These are phyloP conservation scores for Alectoria sarmentosa DNA, from an alignment of 495 filamentous ascomycete genomes.

Conservation along the genomic window DNA sequence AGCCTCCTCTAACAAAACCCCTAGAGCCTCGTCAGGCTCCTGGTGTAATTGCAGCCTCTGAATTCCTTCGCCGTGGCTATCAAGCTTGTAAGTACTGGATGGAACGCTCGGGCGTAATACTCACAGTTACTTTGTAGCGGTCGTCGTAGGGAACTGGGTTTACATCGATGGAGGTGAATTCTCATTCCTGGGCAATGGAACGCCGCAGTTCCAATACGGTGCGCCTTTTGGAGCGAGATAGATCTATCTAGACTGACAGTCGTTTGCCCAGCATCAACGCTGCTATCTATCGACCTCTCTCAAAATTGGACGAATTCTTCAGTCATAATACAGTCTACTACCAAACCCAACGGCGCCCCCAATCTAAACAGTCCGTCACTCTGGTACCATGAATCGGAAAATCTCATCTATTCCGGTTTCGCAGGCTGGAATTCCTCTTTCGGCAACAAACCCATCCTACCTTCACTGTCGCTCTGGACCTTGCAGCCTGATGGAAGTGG, in stretches of 20 bases:
- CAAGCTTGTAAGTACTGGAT: slow-evolving; percentile 21
- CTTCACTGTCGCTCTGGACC: slow-evolving; percentile 17
- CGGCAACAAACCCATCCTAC: neutral
- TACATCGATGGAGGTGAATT: slow-evolving; percentile 25
- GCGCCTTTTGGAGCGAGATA: neutral
- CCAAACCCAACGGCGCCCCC: slow-evolving; percentile 14
- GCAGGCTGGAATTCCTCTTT: slow-evolving; percentile 10
- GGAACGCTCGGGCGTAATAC: neutral
- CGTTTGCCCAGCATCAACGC: slow-evolving; percentile 6
- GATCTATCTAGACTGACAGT: neutral
- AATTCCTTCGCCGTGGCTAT: slow-evolving; percentile 20
- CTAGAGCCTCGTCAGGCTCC: slow-evolving; percentile 16
- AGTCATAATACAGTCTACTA: slow-evolving; percentile 14
- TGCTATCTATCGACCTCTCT: slow-evolving; percentile 24
- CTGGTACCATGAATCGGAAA: slow-evolving; percentile 17
- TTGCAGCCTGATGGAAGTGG: slow-evolving; percentile 23
- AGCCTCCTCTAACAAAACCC: neutral
- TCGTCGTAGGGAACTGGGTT: slow-evolving; percentile 17
- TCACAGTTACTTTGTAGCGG: slow-evolving; percentile 2
- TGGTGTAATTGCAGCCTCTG: slow-evolving; percentile 9
- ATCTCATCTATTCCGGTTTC: slow-evolving; percentile 17
- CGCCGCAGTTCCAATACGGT: slow-evolving; percentile 14
- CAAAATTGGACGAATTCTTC: slow-evolving; percentile 21
- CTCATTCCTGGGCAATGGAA: slow-evolving; percentile 16
- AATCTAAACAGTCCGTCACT: slow-evolving; percentile 13